Base-by-base conservation (phyloP, 2,329 filamentous ascomycete species). In the Phialocephala sp. region DNA sequence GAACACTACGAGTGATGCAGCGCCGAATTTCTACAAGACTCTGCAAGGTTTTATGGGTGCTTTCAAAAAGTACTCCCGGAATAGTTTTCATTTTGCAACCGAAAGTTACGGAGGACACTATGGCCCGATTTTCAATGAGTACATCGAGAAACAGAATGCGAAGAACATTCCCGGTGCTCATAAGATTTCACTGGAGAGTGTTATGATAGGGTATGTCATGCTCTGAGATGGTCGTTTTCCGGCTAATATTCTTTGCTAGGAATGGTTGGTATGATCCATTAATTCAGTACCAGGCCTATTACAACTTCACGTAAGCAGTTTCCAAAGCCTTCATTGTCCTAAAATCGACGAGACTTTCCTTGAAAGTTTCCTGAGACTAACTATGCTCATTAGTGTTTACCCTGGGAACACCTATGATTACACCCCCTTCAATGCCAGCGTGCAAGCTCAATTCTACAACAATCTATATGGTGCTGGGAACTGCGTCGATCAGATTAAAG, bases 1-100 rank as follows among this genome's bases (percentile, higher is more conserved):
- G 11, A 85, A 86, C 70, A 79, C 79, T 9, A 88, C 85, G 1
- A 69, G 77, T 18, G 77, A 75, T 62, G 85, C 85, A 2, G 86
- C 86, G 3, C 84, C 84, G 1, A 84, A 83, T 62, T 85, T 89
- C 77, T 89, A 84, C 84, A 85, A 83, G 74, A 85, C 84, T 0
- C 72, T 88, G 32, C 86, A 88, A 71, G 86, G 85, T 0, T 89
- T 89, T 75, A 86, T 87, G 82, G 86, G 86, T 2, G 86, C 82
- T 0, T 88, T 89, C 72, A 86, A 81, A 1, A 73, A 82, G 65
- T 83, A 83, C 69, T 77, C 80, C 0, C 76, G 81, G 22, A 77
- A 81, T 52, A 82, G 81, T 0, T 84, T 87, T 71, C 81, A 83
- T 71, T 85, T 87, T 69, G 78, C 84, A 0, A 85, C 83, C 0